Conservation (phyloP, 805 yeast genomes). For the Yamadazyma ubonensis region DNA sequence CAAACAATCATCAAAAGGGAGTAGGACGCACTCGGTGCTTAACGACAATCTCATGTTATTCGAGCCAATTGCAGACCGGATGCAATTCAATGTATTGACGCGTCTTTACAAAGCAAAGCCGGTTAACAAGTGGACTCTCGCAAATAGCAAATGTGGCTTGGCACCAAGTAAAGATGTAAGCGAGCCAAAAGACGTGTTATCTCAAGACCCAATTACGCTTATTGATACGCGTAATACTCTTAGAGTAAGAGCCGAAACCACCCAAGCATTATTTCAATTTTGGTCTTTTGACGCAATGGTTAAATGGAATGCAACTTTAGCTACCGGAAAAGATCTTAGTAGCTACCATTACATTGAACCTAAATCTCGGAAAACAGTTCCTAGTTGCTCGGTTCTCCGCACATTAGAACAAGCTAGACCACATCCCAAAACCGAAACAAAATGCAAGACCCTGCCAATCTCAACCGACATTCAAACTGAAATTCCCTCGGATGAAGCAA, state of each 20-base stretch:
- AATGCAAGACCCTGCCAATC: too few relatives aligned
- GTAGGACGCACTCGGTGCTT: slow-evolving; percentile 20
- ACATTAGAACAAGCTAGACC: neutral
- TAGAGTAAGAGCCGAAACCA: slow-evolving; percentile 38
- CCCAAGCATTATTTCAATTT: slow-evolving; percentile 38
- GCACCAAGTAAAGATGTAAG: neutral
- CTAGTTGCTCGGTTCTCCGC: slow-evolving; percentile 23
- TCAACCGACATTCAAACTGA: too few relatives aligned
- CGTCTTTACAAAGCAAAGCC: neutral
- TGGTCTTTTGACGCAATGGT: slow-evolving; percentile 43
- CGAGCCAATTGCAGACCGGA: slow-evolving; percentile 31
- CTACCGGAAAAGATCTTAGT: slow-evolving; percentile 34
- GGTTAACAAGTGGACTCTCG: slow-evolving; percentile 1
- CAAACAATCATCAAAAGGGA: too few relatives aligned
- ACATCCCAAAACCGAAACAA: too few relatives aligned
- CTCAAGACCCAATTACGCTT: slow-evolving; percentile 16
- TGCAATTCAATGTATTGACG: slow-evolving; percentile 14
- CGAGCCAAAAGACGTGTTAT: slow-evolving; percentile 14
- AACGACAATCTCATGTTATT: slow-evolving; percentile 35
- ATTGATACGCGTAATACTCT: slow-evolving; percentile 34
- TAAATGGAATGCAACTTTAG: slow-evolving; percentile 37
- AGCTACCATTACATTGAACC: slow-evolving; percentile 6
- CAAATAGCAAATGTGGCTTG: slow-evolving; percentile 3
- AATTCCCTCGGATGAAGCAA: neutral
- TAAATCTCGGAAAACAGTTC: slow-evolving; percentile 18